Evolutionary conservation across 352 stramenopile species (phyloP), one percentile per base, ranked within the genome.

Genomic region (Pythium monospermum): DNA sequence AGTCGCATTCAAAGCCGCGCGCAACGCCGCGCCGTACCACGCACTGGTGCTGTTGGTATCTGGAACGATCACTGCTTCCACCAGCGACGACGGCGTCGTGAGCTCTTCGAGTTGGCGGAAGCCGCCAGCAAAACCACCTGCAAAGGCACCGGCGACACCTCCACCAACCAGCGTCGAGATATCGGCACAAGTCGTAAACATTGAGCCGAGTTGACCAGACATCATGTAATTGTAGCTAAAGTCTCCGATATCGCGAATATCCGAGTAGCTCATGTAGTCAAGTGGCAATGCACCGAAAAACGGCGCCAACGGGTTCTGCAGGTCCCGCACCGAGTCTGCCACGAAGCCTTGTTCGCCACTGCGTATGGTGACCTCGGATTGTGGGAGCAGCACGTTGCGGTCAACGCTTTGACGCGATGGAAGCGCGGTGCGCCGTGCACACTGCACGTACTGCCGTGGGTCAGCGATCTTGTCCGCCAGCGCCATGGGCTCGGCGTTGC

Each of bases 191-290:
- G 72, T 83, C 51, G 72, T 85, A 55, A 73, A 91, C 77, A 94
- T 83, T 46, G 76, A 64, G 6, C 61, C 77, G 25, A 94, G 53
- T 51, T 87, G 42, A 0, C 83, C 83, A 16, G 67, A 76, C 63
- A 91, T 81, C 57, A 90, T 66, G 55, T 94, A 94, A 64, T 90
- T 91, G 73, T 91, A 94, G 69, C 79, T 91, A 61, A 80, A 85
- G 0, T 53, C 57, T 13, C 80, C 80, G 35, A 94, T 64, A 41
- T 91, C 69, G 19, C 76, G 80, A 47, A 87, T 73, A 45, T 94
- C 83, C 13, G 79, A 85, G 40, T 80, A 59, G 46, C 76, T 76
- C 58, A 84, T 26, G 55, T 94, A 94, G 22, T 85, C 69, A 0
- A 57, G 66, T 13, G 81, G 75, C 12, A 94, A 64, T 15, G 57